Conservation (phyloP, 179 eudicot genomes). For the Beta corolliflora region DNA sequence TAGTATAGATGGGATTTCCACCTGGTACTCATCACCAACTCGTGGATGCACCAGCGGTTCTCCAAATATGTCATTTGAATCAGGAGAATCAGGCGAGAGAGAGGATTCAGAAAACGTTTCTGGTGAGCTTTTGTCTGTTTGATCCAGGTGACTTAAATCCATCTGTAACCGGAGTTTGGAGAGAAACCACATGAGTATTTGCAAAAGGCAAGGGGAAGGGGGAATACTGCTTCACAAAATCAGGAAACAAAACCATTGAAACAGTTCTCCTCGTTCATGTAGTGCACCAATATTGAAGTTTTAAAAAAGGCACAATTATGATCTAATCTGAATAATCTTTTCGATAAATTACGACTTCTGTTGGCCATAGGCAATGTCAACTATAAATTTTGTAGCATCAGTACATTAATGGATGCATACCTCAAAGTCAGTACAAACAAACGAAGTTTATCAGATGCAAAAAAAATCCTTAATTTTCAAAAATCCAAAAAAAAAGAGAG, state of each 20-base stretch:
- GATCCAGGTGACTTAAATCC: conserved; percentile 45
- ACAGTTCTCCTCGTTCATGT: neutral
- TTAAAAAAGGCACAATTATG: conserved; percentile 2
- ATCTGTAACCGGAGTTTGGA: conserved; percentile 41
- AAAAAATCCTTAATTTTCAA: neutral
- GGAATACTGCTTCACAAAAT: neutral
- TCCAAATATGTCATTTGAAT: conserved; percentile 46
- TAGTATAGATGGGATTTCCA: conserved; percentile 56
- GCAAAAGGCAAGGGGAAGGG: neutral
- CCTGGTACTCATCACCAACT: conserved; percentile 70
- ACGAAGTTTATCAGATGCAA: conserved; percentile 7
- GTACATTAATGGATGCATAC: neutral
- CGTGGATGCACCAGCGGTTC: conserved; percentile 59
- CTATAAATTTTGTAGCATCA: neutral
- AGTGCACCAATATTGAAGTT: neutral
- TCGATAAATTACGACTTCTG: neutral
- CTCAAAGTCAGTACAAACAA: neutral
- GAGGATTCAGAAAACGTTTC: conserved; percentile 45
- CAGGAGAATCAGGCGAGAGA: conserved; percentile 37
- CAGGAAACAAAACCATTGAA: conserved; percentile 5
- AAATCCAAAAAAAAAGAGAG: neutral
- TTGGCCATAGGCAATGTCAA: neutral
- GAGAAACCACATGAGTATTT: neutral
- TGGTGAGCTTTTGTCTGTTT: conserved; percentile 42
- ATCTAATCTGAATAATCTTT: neutral